These are phyloP conservation scores for Erythrophleum ivorense DNA, from an alignment of 331 rosid species.

Conservation along the genomic window DNA sequence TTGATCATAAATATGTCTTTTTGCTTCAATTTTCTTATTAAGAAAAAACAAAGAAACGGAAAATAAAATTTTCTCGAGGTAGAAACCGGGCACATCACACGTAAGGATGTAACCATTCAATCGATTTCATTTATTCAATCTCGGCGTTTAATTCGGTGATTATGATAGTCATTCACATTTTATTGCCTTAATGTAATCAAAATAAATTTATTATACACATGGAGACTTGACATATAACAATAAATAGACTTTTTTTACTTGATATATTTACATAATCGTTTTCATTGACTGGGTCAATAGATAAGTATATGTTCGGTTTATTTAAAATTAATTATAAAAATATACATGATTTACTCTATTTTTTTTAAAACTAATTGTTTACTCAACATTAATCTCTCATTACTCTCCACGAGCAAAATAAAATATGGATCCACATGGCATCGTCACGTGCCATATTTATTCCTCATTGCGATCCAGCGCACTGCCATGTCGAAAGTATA, in stretches of 20 bases:
- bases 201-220: not conserved
- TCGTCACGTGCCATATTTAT: constrained; percentile 47
- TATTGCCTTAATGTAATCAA: not conserved
- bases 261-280: not conserved
- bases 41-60: not conserved
- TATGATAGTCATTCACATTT: not conserved
- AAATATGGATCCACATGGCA: constrained; percentile 37
- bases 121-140: constrained; percentile 51
- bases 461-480: constrained; percentile 46
- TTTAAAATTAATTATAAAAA: too few relatives aligned
- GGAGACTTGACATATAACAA: not conserved
- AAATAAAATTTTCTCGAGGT: not conserved
- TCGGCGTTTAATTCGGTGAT: constrained; percentile 60
- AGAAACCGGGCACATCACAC: constrained; percentile 40
- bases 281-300: not conserved
- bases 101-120: constrained; percentile 37
- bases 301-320: not conserved
- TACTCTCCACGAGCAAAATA: not conserved
- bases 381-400: too few relatives aligned
- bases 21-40: not conserved
- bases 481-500: constrained; percentile 41
- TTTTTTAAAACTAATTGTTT: too few relatives aligned
- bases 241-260: too few relatives aligned
- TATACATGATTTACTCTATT: not conserved
- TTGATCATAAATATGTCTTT: not conserved